Evolutionary conservation across 108 stramenopile genomes (phyloP).

Genomic region (Hondaea fermentalgiana): DNA sequence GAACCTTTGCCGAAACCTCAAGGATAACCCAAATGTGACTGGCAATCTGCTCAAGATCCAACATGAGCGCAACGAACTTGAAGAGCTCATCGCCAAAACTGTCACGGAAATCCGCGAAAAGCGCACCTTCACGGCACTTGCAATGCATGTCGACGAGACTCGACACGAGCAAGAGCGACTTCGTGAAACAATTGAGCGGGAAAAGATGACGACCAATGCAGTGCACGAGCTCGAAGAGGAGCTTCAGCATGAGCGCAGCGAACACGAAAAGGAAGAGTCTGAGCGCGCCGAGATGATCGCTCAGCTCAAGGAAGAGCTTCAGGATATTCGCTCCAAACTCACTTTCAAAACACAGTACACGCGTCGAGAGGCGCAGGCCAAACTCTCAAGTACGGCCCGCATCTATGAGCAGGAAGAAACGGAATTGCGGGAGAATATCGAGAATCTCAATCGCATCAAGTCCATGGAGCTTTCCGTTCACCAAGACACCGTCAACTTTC

Average conservation of each 20-base stretch:
- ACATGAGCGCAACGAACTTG: conserved; percentile 48
- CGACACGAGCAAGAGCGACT: conserved; percentile 32
- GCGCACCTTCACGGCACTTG: conserved; percentile 30
- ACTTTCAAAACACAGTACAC: conserved; percentile 43
- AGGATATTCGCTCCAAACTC: conserved; percentile 32
- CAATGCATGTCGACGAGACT: conserved; percentile 41
- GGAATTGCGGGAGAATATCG: neutral
- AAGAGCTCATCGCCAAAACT: conserved; percentile 36
- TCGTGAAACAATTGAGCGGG: conserved; percentile 33
- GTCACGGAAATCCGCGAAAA: conserved; percentile 39
- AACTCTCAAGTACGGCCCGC: neutral
- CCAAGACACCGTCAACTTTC: conserved; percentile 43
- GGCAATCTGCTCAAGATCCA: conserved; percentile 57
- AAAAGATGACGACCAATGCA: conserved; percentile 33
- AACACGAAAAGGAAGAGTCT: conserved; percentile 36
- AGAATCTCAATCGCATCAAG: conserved; percentile 22
- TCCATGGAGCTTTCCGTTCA: conserved; percentile 30
- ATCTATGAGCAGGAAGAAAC: neutral
- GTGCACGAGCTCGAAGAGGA: conserved; percentile 42
- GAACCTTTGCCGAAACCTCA: conserved; percentile 49
- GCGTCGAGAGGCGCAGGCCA: conserved; percentile 36
- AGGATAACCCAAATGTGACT: conserved; percentile 57
- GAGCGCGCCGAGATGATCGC: neutral
- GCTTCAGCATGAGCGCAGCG: conserved; percentile 26
- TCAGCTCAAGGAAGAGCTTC: conserved; percentile 34